Base-by-base conservation (phyloP, 192 early-diverging fungal genomes). In the Mortierella alpina region DNA sequence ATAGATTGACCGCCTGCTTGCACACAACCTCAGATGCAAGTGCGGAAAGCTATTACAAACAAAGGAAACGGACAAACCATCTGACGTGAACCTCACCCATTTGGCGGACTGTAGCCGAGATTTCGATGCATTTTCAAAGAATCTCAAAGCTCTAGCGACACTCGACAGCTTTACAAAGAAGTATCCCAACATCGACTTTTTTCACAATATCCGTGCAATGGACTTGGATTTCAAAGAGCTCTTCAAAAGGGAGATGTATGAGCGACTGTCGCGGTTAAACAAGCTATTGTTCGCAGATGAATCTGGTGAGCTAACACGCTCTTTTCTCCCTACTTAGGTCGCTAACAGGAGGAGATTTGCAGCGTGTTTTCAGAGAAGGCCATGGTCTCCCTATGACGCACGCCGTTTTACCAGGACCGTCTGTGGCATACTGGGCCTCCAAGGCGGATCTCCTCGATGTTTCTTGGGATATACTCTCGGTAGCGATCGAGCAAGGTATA, bases 361-460 rank as follows among this genome's bases (percentile, higher is more conserved):
- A 68, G 17, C 66, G 45, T 6, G 70, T 77, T 8, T 57, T 83
- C 17, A 72, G 56, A 15, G 54, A 63, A 39, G 82, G 82, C 17
- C 82, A 83, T 18, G 82, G 82, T 15, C 69, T 83, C 17, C 82
- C 82, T 11, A 64, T 83, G 56, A 73, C 60, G 1, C 82, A 83
- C 44, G 68, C 66, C 9, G 66, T 72, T 6, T 71, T 66, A 39
- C 70, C 82, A 50, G 82, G 82, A 48, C 75, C 75, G 23, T 77
- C 73, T 14, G 61, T 83, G 11, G 75, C 82, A 0, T 83, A 83
- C 44, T 83, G 82, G 82, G 82, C 65, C 2, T 65, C 75, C 5
- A 76, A 77, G 44, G 47, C 15, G 9, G 71, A 73, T 6, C 69
- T 83, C 5, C 18, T 72, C 18, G 82, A 73, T 44, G 54, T 83